Evolutionary conservation across 208 protist genomes (phyloP).

Genomic region (Leishmania aethiopica): DNA sequence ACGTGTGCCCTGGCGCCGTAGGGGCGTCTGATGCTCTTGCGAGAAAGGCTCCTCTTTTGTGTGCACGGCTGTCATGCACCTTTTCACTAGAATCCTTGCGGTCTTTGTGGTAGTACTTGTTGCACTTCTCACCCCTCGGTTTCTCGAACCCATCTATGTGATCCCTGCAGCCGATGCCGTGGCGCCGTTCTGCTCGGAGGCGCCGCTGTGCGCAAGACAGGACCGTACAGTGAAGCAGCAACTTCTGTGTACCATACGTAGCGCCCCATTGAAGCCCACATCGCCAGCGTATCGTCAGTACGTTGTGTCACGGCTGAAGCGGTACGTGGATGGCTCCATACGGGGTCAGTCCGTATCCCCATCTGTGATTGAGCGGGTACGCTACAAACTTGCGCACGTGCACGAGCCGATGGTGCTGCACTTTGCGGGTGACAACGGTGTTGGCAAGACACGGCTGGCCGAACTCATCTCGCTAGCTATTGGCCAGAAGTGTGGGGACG

Average conservation of each 20-base stretch:
- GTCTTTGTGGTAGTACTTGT: not conserved
- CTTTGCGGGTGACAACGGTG: conserved; percentile 86
- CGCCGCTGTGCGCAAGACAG: conserved; percentile 37
- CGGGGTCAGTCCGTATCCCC: conserved; percentile 57
- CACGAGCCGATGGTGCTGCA: conserved; percentile 63
- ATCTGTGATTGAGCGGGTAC: conserved; percentile 38
- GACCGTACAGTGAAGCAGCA: conserved; percentile 20
- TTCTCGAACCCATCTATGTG: not conserved
- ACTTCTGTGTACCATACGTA: conserved; percentile 17
- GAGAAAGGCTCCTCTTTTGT: not conserved
- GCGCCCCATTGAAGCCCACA: conserved; percentile 17
- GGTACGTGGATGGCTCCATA: conserved; percentile 34
- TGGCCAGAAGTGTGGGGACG: conserved; percentile 49
- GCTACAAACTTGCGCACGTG: conserved; percentile 51
- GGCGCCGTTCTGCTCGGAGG: conserved; percentile 16
- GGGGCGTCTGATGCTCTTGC: not conserved
- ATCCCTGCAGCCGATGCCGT: not conserved
- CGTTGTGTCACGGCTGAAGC: conserved; percentile 33
- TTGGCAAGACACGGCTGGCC: conserved; percentile 76
- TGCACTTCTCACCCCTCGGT: not conserved
- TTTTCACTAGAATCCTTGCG: not conserved
- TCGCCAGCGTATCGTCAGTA: conserved; percentile 40
- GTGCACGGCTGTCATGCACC: not conserved
- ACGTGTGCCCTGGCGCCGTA: not conserved
- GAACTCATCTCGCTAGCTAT: conserved; percentile 75